Percentiles rank a stretch among this genome's conserved stretches.
Evolutionary conservation across 2,329 filamentous ascomycete genomes (phyloP).

Genomic region (Torrubiellomyces zombiae): DNA sequence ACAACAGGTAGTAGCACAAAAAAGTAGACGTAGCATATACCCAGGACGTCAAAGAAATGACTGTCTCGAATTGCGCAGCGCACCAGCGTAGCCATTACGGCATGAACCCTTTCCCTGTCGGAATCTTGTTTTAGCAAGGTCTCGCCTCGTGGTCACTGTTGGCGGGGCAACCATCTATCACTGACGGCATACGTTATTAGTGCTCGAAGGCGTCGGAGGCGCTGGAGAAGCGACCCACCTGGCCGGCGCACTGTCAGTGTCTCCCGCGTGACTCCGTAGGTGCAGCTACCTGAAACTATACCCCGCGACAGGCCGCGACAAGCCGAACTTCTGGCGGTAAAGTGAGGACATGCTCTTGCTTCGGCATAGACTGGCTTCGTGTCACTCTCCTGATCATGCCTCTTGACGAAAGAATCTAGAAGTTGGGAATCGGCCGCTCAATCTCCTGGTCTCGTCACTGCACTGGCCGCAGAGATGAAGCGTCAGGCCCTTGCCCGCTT

Average conservation of each 20-base stretch:
- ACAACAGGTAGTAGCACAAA: too few relatives aligned
- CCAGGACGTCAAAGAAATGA: too few relatives aligned
- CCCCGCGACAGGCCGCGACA: constrained; percentile 19
- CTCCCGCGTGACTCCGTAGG: too few relatives aligned
- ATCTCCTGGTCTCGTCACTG: constrained; percentile 3
- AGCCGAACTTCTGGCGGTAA: constrained; percentile 14
- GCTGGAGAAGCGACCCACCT: too few relatives aligned
- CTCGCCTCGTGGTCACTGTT: constrained; percentile 15
- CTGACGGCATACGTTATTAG: neutral
- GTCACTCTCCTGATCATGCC: constrained; percentile 1
- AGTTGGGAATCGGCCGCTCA: too few relatives aligned
- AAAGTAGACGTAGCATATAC: too few relatives aligned
- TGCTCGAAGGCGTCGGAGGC: too few relatives aligned
- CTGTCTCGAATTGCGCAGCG: too few relatives aligned
- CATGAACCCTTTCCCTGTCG: too few relatives aligned
- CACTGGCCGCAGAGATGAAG: constrained; percentile 13
- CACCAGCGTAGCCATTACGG: too few relatives aligned
- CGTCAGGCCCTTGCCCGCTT: constrained; percentile 15
- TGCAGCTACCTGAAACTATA: constrained; percentile 9
- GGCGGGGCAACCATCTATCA: constrained; percentile 25
- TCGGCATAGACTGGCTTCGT: neutral
- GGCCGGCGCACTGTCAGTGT: too few relatives aligned
- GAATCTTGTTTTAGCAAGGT: constrained; percentile 2
- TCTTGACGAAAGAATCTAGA: too few relatives aligned
- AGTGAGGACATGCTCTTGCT: neutral